Conservation (phyloP, 208 protist species). For the Endotrypanum monterogeii region DNA sequence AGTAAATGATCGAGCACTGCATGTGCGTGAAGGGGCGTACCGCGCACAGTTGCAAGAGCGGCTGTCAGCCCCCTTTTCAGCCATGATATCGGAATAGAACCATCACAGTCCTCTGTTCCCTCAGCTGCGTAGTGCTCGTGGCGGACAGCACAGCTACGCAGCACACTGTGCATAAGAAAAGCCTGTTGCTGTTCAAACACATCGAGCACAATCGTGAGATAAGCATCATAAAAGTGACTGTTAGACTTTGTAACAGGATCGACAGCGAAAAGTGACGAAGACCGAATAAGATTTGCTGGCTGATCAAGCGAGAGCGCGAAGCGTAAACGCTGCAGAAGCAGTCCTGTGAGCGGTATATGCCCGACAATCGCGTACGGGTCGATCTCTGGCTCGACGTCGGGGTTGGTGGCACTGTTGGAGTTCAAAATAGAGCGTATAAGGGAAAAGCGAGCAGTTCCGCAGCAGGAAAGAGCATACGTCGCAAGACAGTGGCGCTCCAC, state of each 20-base stretch:
- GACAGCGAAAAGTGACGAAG: constrained; percentile 54
- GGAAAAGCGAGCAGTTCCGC: constrained; percentile 61
- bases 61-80: constrained; percentile 48
- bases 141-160: constrained; percentile 37
- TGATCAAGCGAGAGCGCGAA: constrained; percentile 87
- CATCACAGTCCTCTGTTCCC: constrained; percentile 69
- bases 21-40: constrained; percentile 43
- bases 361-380: constrained; percentile 51
- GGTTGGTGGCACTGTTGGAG: not conserved
- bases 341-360: constrained; percentile 48
- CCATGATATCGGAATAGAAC: constrained; percentile 54
- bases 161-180: constrained; percentile 56
- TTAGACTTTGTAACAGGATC: constrained; percentile 54
- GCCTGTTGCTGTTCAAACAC: constrained; percentile 70
- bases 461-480: constrained; percentile 82
- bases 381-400: not conserved
- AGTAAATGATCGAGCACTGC: constrained; percentile 71
- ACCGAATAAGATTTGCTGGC: constrained; percentile 54
- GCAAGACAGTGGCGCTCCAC: constrained; percentile 69
- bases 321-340: constrained; percentile 65
- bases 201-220: constrained; percentile 71
- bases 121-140: constrained; percentile 47
- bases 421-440: constrained; percentile 41
- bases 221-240: constrained; percentile 84
- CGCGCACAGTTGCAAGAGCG: constrained; percentile 31